phyloP scores from a whole-genome alignment of 805 yeast genomes.

The Candida dajiaensis region DNA sequence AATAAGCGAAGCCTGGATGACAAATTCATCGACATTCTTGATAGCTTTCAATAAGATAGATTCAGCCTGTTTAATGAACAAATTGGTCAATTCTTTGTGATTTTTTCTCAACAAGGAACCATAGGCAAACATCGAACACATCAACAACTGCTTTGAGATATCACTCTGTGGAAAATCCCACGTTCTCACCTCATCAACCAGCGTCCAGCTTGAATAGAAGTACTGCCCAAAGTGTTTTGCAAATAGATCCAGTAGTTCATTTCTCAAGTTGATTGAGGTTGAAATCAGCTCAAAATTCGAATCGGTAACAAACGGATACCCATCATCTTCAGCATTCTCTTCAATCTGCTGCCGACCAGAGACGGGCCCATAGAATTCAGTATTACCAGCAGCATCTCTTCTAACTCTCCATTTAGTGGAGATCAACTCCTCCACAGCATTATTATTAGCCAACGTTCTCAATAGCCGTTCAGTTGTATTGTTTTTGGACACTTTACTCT shows the following conservation, averaged over 20 bases:
- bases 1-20: slow-evolving; percentile 24
- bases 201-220: slow-evolving; percentile 20
- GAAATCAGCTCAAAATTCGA: slow-evolving; percentile 1
- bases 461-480: slow-evolving; percentile 7
- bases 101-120: slow-evolving; percentile 19
- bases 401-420: slow-evolving; percentile 30
- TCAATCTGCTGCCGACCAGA: slow-evolving; percentile 28
- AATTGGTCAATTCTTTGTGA: slow-evolving; percentile 8
- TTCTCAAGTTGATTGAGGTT: slow-evolving; percentile 1
- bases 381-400: slow-evolving; percentile 20
- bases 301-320: neutral
- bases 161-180: slow-evolving; percentile 26
- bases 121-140: slow-evolving; percentile 26
- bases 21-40: slow-evolving; percentile 18
- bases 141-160: slow-evolving; percentile 23
- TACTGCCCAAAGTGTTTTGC: slow-evolving; percentile 23
- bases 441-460: slow-evolving; percentile 21
- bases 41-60: slow-evolving; percentile 21
- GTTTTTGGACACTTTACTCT: neutral
- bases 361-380: slow-evolving; percentile 31
- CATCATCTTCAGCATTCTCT: slow-evolving; percentile 16
- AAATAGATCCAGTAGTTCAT: slow-evolving; percentile 15
- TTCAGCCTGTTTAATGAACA: slow-evolving; percentile 23
- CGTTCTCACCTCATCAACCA: slow-evolving; percentile 17
- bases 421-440: slow-evolving; percentile 28